A percentile compares a stretch with the other conserved stretches of the same genome.
phyloP scores from a whole-genome alignment of 345 rosid genomes.

The Gossypium rotundifolium region DNA sequence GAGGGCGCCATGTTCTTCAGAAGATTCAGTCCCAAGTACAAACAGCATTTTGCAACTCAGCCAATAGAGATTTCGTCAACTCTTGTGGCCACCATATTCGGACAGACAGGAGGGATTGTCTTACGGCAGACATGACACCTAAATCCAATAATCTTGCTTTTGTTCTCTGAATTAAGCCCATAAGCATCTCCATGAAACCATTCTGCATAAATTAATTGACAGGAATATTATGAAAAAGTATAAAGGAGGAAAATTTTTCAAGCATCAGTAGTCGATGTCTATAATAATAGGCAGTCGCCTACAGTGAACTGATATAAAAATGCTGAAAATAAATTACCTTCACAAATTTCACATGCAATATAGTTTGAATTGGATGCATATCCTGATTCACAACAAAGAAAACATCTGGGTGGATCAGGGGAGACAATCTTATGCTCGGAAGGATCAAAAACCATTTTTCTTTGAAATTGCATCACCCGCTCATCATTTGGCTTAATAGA shows the following conservation, averaged over 20 bases:
- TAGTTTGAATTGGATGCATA: constrained; percentile 34
- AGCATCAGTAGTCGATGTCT: background rate
- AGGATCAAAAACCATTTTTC: constrained; percentile 33
- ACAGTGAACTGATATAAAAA: background rate
- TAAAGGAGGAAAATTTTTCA: background rate
- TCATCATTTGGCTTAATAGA: constrained; percentile 67
- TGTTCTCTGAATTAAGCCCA: constrained; percentile 53
- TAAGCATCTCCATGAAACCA: constrained; percentile 95
- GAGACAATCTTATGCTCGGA: constrained; percentile 25
- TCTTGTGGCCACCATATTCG: constrained; percentile 20
- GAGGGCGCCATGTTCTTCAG: background rate
- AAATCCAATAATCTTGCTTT: constrained; percentile 64
- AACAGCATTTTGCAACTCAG: constrained; percentile 22
- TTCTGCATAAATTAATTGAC: constrained; percentile 41
- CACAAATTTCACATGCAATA: constrained; percentile 76
- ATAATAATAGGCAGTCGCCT: background rate
- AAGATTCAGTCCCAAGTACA: constrained; percentile 1
- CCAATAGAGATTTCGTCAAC: constrained; percentile 24
- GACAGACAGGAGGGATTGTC: constrained; percentile 57
- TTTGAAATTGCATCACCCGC: constrained; percentile 51
- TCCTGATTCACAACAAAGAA: constrained; percentile 54
- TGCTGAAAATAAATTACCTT: constrained; percentile 41
- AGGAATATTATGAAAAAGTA: constrained; percentile 9
- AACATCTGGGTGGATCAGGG: constrained; percentile 56
- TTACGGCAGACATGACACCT: constrained; percentile 69